A percentile compares a stretch with the other conserved stretches of the same genome.
Conservation (phyloP, 768 basidiomycete species). For the Vararia minispora region DNA sequence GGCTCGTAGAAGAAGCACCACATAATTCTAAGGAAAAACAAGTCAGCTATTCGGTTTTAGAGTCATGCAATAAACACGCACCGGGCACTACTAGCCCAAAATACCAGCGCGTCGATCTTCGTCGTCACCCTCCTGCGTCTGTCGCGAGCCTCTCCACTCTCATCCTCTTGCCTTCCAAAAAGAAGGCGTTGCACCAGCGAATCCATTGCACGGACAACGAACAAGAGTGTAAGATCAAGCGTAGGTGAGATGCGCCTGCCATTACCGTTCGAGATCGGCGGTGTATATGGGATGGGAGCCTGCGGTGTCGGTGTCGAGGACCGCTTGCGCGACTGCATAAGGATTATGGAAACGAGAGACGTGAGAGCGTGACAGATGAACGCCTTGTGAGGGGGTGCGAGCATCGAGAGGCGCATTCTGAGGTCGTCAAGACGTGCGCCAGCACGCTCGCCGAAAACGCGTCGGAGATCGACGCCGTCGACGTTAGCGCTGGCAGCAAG, state of each 20-base stretch:
- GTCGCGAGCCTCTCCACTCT: conserved; percentile 21
- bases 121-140: conserved; percentile 28
- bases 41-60: not conserved
- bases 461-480: not conserved
- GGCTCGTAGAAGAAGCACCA: conserved; percentile 84
- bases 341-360: conserved; percentile 41
- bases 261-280: conserved; percentile 7
- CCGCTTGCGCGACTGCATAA: conserved; percentile 42
- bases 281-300: conserved; percentile 17
- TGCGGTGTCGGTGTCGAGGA: conserved; percentile 19
- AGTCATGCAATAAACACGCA: conserved; percentile 18
- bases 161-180: conserved; percentile 15
- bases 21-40: conserved; percentile 49
- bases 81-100: conserved; percentile 75
- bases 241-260: conserved; percentile 34
- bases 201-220: conserved; percentile 63
- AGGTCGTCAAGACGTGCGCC: not conserved
- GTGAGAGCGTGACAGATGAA: conserved; percentile 50
- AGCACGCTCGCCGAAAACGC: not conserved
- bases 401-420: conserved; percentile 15
- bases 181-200: conserved; percentile 43
- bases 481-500: conserved; percentile 11
- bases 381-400: conserved; percentile 34
- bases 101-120: conserved; percentile 54
- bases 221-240: conserved; percentile 54